Conservation (phyloP, 805 yeast genomes). For the Yamadazyma scolyti region DNA sequence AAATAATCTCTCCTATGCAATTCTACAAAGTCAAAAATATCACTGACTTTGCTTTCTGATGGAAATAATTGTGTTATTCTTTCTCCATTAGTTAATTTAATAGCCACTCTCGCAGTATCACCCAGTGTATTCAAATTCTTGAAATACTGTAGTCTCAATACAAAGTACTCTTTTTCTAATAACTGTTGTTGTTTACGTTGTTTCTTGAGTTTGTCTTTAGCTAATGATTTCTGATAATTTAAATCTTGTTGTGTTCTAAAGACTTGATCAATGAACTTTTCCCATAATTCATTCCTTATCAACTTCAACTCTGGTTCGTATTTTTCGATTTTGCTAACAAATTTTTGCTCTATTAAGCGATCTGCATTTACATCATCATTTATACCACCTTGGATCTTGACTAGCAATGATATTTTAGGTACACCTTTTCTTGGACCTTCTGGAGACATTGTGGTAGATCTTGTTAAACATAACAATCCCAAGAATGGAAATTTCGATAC, state of each 20-base stretch:
- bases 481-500: conserved; percentile 78
- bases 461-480: conserved; percentile 70
- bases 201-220: conserved; percentile 57
- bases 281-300: conserved; percentile 61
- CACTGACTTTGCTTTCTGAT: conserved; percentile 22
- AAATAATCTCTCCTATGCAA: conserved; percentile 40
- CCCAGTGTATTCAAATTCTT: conserved; percentile 11
- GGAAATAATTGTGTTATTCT: conserved; percentile 44
- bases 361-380: conserved; percentile 35
- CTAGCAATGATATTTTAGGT: conserved; percentile 59
- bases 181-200: conserved; percentile 21
- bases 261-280: conserved; percentile 52
- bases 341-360: conserved; percentile 32
- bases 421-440: conserved; percentile 50
- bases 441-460: conserved; percentile 50
- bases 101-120: conserved; percentile 58
- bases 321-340: conserved; percentile 45
- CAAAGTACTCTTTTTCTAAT: conserved; percentile 36
- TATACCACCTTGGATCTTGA: conserved; percentile 61
- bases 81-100: conserved; percentile 61
- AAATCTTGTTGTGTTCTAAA: conserved; percentile 71
- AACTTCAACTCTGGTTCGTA: conserved; percentile 59
- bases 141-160: conserved; percentile 24
- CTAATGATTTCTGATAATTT: conserved; percentile 69
- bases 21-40: conserved; percentile 34